Base-by-base conservation (phyloP, 2,329 filamentous ascomycete species). In the Aspergillus pseudoglaucus region DNA sequence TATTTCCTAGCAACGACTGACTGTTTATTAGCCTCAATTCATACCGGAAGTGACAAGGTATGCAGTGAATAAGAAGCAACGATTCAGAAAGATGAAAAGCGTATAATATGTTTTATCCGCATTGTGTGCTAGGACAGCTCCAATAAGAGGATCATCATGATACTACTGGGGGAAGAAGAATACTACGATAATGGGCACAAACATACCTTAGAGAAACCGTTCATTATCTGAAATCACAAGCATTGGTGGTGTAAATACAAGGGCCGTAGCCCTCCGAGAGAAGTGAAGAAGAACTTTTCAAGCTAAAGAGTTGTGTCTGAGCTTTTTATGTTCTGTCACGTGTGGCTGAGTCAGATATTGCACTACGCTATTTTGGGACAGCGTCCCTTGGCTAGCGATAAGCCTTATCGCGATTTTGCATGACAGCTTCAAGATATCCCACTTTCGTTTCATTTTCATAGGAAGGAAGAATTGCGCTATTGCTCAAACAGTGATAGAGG, bases 81-180 rank as follows among this genome's bases (percentile, higher is more conserved):
- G 15, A 47, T 56, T 65, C 60, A 61, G 59, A 58, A 50, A 58
- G 47, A 59, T 55, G 52, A 60, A 62, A 62, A 61, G 60, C 80
- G 80, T 83, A 83, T 78, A 68, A 69, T 72, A 69, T 72, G 73
- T 76, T 66, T 66, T 71, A 74, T 87, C 83, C 78, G 75, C 82
- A 84, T 63, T 71, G 60, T 67, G 51, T 64, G 67, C 74, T 79
- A 79, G 82, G 84, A 88, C 83, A 87, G 84, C 84, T 88, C 84
- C 84, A 88, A 87, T 87, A 85, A 74, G 66, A 63, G 64, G 60
- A 59, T 83, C 80, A 83, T 83, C 81, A 80, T 72, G 50, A 48
- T 53, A 57, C 53, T 25, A 44, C 43, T 7, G 20, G 32, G 35
- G 22, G 14, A 23, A 12, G 30, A 25, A 27, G 22, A 4, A 35